Evolutionary conservation across 768 basidiomycete genomes (phyloP).

Genomic region (Xerocomellus intermedius): DNA sequence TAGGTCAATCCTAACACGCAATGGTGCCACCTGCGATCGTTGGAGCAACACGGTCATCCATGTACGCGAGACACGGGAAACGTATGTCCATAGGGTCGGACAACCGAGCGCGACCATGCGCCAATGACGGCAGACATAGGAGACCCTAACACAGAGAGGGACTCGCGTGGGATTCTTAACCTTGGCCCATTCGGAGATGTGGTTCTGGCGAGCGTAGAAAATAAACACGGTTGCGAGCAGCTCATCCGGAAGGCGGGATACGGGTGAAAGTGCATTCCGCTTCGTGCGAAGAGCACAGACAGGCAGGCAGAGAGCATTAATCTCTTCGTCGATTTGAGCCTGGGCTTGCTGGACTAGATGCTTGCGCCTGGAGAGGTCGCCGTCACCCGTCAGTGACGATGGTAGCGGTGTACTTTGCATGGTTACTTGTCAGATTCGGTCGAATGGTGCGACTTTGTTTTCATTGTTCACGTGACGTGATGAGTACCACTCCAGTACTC

Average conservation of each 20-base stretch:
- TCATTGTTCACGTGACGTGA: conserved; percentile 15
- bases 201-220: neutral
- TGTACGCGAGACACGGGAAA: neutral
- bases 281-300: neutral
- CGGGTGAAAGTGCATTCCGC: neutral
- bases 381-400: neutral
- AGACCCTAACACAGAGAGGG: neutral
- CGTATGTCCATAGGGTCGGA: neutral
- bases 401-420: neutral
- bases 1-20: neutral
- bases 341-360: too few relatives aligned
- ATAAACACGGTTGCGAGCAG: neutral
- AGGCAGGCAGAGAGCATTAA: neutral
- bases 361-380: neutral
- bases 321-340: neutral
- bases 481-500: conserved; percentile 16
- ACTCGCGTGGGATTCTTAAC: neutral
- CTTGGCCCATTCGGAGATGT: conserved; percentile 1
- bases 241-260: conserved; percentile 4
- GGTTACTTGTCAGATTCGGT: too few relatives aligned
- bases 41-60: conserved; percentile 1
- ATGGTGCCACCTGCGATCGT: neutral
- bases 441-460: too few relatives aligned
- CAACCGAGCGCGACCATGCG: neutral
- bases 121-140: neutral